phyloP scores from a whole-genome alignment of 1,284 basidiomycete species.

The Schizophyllum amplum region DNA sequence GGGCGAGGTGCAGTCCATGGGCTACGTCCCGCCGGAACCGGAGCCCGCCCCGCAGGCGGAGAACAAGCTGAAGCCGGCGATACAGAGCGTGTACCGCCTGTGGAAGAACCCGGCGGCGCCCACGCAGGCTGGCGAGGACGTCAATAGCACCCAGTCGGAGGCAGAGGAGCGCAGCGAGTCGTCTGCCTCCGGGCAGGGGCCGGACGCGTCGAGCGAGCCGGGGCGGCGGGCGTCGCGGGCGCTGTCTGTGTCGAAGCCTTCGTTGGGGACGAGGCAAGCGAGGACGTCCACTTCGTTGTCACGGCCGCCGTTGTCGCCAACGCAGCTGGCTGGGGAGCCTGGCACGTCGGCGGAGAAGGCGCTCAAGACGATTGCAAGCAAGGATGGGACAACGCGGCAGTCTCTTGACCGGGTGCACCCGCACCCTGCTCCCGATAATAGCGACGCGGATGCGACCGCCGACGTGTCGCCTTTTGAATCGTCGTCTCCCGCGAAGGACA shows the following conservation, averaged over 20 bases:
- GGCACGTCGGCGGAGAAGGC: conserved; percentile 10
- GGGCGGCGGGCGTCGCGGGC: conserved; percentile 1
- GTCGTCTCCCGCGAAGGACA: not conserved
- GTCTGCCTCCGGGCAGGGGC: not conserved
- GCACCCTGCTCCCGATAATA: not conserved
- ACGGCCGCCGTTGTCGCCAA: not conserved
- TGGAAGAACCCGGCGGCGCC: conserved; percentile 44
- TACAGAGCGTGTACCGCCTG: conserved; percentile 60
- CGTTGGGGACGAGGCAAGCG: conserved; percentile 2
- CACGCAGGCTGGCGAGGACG: not conserved
- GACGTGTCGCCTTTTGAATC: not conserved
- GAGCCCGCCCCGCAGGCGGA: conserved; percentile 32
- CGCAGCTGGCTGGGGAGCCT: conserved; percentile 3
- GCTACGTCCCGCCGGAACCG: conserved; percentile 49
- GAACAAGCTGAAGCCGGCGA: conserved; percentile 36
- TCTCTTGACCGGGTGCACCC: conserved; percentile 6
- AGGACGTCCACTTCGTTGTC: conserved; percentile 1
- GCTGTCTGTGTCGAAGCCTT: conserved; percentile 6
- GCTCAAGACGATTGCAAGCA: conserved; percentile 13
- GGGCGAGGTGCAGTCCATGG: conserved; percentile 75
- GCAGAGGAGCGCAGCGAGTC: not conserved
- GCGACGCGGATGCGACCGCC: not conserved
- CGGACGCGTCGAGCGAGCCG: not conserved
- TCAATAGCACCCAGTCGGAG: not conserved
- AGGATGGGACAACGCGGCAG: conserved; percentile 10